phyloP scores from a whole-genome alignment of 257 asterid species.

The Lycium barbarum region DNA sequence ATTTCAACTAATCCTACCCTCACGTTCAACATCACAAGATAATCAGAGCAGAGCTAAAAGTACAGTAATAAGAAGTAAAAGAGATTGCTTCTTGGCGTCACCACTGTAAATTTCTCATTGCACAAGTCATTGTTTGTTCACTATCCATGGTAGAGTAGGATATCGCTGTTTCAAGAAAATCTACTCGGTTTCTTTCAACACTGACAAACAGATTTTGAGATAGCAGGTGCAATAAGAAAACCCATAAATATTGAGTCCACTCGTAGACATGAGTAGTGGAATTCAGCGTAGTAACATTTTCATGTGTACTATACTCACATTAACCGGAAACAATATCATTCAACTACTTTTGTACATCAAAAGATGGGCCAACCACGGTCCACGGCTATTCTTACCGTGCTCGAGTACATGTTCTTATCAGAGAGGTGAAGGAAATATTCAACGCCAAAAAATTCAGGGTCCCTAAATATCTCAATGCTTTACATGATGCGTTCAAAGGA shows the following conservation, averaged over 20 bases:
- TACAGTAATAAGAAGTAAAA: background rate
- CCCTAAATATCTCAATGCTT: background rate
- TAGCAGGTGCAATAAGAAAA: background rate
- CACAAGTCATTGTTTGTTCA: background rate
- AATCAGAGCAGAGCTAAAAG: background rate
- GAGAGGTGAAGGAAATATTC: background rate
- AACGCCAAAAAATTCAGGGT: constrained; percentile 9
- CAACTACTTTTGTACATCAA: background rate
- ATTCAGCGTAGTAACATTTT: no score
- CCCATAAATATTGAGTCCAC: background rate
- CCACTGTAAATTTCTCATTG: background rate
- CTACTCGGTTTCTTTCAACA: background rate
- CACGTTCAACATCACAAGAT: background rate
- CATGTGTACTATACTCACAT: background rate
- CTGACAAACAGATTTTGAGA: background rate
- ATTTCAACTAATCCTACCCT: no score
- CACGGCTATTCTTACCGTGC: background rate
- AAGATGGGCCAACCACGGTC: background rate
- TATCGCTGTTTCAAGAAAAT: background rate
- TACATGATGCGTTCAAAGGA: background rate
- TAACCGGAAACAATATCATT: background rate
- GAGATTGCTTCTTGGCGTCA: background rate
- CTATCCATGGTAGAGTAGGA: background rate
- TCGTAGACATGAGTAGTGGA: background rate
- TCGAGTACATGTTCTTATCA: background rate